Percentiles rank a stretch among this genome's conserved stretches.
Evolutionary conservation across 1,284 basidiomycete species (phyloP).

Genomic region (Spongispora temasekensis): DNA sequence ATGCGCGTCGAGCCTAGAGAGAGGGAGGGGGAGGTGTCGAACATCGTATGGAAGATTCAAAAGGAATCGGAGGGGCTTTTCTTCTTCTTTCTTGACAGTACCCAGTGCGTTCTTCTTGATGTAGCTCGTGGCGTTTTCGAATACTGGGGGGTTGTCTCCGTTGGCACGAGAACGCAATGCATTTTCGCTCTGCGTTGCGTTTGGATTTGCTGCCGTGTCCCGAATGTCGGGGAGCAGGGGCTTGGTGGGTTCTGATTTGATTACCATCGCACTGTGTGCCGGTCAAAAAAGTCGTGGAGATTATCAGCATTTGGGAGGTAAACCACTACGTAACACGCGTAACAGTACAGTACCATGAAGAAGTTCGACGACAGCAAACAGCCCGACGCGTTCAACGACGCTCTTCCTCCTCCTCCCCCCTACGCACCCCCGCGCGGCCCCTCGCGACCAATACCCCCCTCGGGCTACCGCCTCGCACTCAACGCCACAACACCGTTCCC

Average conservation of each 20-base stretch:
- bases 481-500: slow-evolving; percentile 51
- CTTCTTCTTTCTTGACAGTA: slow-evolving; percentile 15
- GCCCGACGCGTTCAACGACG: neutral
- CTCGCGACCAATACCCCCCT: slow-evolving; percentile 52
- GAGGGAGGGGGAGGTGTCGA: too few species aligned
- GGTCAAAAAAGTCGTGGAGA: too few species aligned
- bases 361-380: neutral
- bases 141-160: slow-evolving; percentile 10
- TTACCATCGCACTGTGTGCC: too few species aligned
- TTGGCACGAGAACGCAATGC: slow-evolving; percentile 15
- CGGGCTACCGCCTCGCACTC: slow-evolving; percentile 64
- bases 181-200: neutral
- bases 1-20: neutral
- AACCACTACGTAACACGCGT: too few species aligned
- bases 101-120: slow-evolving; percentile 8
- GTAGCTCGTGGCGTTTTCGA: slow-evolving; percentile 11
- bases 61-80: neutral
- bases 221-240: neutral
- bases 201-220: too few species aligned
- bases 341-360: too few species aligned
- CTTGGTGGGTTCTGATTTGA: slow-evolving; percentile 18
- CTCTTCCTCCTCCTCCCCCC: slow-evolving; percentile 18
- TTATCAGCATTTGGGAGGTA: too few species aligned
- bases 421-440: slow-evolving; percentile 19
- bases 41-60: neutral